These are phyloP conservation scores for Ricinus communis DNA, from an alignment of 345 rosid genomes.

Conservation along the genomic window DNA sequence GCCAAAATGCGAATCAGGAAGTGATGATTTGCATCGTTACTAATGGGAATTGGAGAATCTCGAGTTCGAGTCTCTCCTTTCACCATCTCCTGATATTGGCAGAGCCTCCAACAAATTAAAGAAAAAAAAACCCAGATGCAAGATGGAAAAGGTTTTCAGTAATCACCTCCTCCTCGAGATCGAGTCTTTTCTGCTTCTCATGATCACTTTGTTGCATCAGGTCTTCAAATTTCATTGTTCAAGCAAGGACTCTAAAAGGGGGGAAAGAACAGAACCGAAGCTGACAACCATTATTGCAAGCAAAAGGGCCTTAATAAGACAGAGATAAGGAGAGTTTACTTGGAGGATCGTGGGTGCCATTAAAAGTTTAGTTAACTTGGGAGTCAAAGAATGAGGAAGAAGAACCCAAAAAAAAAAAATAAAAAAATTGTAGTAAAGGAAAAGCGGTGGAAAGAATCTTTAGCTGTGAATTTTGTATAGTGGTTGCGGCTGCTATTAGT, in stretches of 20 bases:
- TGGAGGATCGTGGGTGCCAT: constrained; percentile 51
- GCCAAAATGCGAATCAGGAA: too few species aligned
- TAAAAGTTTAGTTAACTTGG: constrained; percentile 34
- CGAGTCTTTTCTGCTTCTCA: constrained; percentile 39
- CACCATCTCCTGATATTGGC: too few species aligned
- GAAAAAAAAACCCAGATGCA: neutral
- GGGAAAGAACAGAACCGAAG: neutral
- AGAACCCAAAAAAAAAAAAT: neutral
- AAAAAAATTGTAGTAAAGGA: constrained; percentile 6
- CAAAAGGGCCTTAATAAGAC: constrained; percentile 7
- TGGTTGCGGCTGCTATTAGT: constrained; percentile 22
- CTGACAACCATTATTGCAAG: neutral
- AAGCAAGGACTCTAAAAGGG: neutral
- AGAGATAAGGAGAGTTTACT: constrained; percentile 3
- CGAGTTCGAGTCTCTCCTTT: too few species aligned
- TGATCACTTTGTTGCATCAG: constrained; percentile 48
- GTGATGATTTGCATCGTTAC: too few species aligned
- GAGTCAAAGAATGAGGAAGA: neutral
- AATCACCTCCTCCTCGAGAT: constrained; percentile 57
- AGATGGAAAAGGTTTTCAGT: neutral
- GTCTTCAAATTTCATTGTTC: constrained; percentile 76
- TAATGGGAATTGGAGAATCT: too few species aligned
- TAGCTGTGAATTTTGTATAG: constrained; percentile 18
- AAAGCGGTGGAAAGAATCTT: constrained; percentile 31
- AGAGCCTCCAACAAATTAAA: too few species aligned